These are phyloP conservation scores for Claviceps paspali DNA, from an alignment of 2,329 filamentous ascomycete genomes.

Conservation along the genomic window DNA sequence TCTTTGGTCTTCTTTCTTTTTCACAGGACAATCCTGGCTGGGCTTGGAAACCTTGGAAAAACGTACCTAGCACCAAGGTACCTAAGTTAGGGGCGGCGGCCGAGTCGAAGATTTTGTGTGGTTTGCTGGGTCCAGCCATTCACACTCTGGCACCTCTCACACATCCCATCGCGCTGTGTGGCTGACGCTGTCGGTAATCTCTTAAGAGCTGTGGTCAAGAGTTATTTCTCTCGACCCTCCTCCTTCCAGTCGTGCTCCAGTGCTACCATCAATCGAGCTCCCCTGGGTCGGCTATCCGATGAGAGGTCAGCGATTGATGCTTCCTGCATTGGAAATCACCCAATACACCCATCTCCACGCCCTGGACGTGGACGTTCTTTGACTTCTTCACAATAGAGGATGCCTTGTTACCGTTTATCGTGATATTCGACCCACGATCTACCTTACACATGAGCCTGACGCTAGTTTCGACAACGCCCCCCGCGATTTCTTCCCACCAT, in stretches of 20 bases:
- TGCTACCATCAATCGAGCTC: slow-evolving; percentile 3
- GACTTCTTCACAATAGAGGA: not conserved
- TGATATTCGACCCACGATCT: not conserved
- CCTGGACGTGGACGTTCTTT: not conserved
- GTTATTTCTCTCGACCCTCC: not conserved
- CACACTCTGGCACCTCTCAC: not conserved
- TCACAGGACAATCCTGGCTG: slow-evolving; percentile 2
- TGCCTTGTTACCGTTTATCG: not conserved
- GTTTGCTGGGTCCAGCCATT: slow-evolving; percentile 5
- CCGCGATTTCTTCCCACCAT: not conserved
- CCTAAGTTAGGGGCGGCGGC: not conserved
- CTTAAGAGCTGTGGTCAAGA: not conserved
- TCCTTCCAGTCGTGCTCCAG: not conserved
- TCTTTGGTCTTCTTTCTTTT: not conserved
- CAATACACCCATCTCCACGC: not conserved
- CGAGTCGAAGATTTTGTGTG: slow-evolving; percentile 3
- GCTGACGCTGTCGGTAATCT: slow-evolving; percentile 1
- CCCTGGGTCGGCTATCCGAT: slow-evolving; percentile 1
- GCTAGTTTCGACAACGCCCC: not conserved
- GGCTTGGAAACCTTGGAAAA: slow-evolving; percentile 2
- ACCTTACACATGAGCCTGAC: not conserved
- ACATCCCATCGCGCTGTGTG: slow-evolving; percentile 4
- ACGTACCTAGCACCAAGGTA: no score
- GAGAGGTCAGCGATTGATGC: slow-evolving; percentile 5
- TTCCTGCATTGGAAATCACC: slow-evolving; percentile 1